Evolutionary conservation across 352 stramenopile genomes (phyloP).

Genomic region (Phytophthora brassicae): DNA sequence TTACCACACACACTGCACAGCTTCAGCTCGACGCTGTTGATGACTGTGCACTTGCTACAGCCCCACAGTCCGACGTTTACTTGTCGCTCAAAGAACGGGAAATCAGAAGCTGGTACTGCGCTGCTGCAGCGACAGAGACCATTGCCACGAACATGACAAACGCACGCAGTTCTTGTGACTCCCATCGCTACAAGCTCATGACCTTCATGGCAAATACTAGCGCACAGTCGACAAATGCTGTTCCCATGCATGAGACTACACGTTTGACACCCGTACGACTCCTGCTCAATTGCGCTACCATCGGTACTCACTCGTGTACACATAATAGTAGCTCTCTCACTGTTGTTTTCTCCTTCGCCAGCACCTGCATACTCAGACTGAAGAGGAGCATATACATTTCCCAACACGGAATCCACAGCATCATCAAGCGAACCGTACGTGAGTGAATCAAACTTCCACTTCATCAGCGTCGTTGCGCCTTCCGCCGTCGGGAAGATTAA

Average conservation of each 20-base stretch:
- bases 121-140: constrained; percentile 57
- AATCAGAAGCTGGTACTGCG: constrained; percentile 40
- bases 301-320: constrained; percentile 78
- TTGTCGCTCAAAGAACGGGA: constrained; percentile 35
- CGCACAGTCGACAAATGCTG: constrained; percentile 67
- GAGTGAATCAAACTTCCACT: constrained; percentile 40
- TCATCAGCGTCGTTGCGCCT: constrained; percentile 23
- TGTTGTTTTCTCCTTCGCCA: constrained; percentile 11
- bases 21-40: constrained; percentile 58
- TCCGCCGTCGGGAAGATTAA: constrained; percentile 44
- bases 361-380: constrained; percentile 14
- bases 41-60: constrained; percentile 82
- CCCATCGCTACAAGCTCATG: constrained; percentile 83
- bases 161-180: constrained; percentile 65
- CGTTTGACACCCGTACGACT: constrained; percentile 80
- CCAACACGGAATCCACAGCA: constrained; percentile 31
- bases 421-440: constrained; percentile 12
- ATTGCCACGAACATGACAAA: constrained; percentile 56
- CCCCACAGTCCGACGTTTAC: constrained; percentile 64
- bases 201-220: constrained; percentile 75
- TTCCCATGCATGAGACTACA: constrained; percentile 74
- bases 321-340: constrained; percentile 30
- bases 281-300: constrained; percentile 78
- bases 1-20: constrained; percentile 73
- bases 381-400: constrained; percentile 43